phyloP scores from a whole-genome alignment of 2,329 filamentous ascomycete genomes.

The Penicillium sclerotiorum region DNA sequence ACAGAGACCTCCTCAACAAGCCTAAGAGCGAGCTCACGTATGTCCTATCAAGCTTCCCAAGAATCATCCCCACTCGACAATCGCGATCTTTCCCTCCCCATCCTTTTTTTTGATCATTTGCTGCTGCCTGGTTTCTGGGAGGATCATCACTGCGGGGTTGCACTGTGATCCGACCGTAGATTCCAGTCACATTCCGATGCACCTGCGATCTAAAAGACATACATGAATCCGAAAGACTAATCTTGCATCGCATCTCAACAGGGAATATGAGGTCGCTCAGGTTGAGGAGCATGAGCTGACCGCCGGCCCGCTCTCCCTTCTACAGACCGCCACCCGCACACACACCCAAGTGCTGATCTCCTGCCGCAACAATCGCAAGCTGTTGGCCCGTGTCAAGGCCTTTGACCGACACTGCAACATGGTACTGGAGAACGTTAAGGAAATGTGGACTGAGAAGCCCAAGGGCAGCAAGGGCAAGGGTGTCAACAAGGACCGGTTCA shows the following conservation, averaged over 20 bases:
- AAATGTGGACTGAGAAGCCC: constrained; percentile 99
- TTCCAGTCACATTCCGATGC: constrained; percentile 21
- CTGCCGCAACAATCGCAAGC: constrained; percentile 96
- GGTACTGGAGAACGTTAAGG: constrained; percentile 95
- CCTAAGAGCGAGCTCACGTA: constrained; percentile 90
- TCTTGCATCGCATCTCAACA: constrained; percentile 41
- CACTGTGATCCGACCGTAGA: constrained; percentile 13
- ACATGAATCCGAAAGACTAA: constrained; percentile 18
- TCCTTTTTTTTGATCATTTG: constrained; percentile 1
- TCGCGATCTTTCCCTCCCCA: constrained; percentile 10
- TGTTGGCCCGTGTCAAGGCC: constrained; percentile 94
- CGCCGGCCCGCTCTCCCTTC: constrained; percentile 82
- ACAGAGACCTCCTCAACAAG: constrained; percentile 85
- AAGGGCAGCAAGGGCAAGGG: constrained; percentile 86
- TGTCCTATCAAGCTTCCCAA: constrained; percentile 37
- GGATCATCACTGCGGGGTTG: constrained; percentile 8
- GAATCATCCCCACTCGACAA: neutral
- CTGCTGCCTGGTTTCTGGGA: constrained; percentile 9
- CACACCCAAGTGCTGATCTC: constrained; percentile 97
- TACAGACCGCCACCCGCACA: constrained; percentile 92
- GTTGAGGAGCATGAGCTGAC: constrained; percentile 79
- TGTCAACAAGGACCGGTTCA: constrained; percentile 97
- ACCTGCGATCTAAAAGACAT: constrained; percentile 15
- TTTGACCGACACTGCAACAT: constrained; percentile 99
- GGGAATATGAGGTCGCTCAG: constrained; percentile 87